A percentile compares a stretch with the other conserved stretches of the same genome.
Evolutionary conservation across 805 yeast genomes (phyloP).

Genomic region (Yamadazyma sp.): DNA sequence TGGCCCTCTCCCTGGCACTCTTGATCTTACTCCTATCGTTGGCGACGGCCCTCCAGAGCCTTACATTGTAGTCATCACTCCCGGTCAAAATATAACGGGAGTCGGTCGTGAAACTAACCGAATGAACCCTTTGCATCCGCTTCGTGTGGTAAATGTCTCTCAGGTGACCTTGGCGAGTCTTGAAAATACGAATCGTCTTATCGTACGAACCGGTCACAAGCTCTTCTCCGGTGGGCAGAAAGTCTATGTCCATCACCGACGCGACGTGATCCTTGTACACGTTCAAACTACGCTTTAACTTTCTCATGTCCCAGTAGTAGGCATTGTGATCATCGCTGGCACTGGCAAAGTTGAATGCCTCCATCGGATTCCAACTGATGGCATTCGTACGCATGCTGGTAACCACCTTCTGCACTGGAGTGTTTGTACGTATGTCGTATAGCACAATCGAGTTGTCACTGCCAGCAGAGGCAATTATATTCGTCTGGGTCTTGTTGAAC

Average conservation of each 20-base stretch:
- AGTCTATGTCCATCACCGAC: slow-evolving; percentile 92
- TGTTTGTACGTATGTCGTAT: slow-evolving; percentile 85
- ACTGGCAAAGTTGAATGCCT: slow-evolving; percentile 88
- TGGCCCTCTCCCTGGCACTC: slow-evolving; percentile 74
- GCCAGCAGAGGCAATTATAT: slow-evolving; percentile 78
- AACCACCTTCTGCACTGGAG: slow-evolving; percentile 89
- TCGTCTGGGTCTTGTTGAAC: slow-evolving; percentile 88
- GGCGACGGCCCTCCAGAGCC: slow-evolving; percentile 90
- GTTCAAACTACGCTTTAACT: slow-evolving; percentile 74
- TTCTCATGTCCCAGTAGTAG: slow-evolving; percentile 95
- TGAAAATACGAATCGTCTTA: slow-evolving; percentile 82
- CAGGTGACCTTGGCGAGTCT: slow-evolving; percentile 80
- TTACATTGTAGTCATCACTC: slow-evolving; percentile 92
- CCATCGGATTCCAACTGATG: slow-evolving; percentile 96
- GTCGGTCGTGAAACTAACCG: slow-evolving; percentile 84
- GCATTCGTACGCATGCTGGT: slow-evolving; percentile 82
- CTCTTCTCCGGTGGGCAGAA: slow-evolving; percentile 96
- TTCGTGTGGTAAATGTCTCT: slow-evolving; percentile 95
- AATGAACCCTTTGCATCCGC: slow-evolving; percentile 94
- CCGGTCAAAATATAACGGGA: slow-evolving; percentile 84
- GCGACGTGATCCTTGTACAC: slow-evolving; percentile 94
- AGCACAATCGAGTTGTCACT: slow-evolving; percentile 88
- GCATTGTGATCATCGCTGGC: slow-evolving; percentile 95
- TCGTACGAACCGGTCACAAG: slow-evolving; percentile 94
- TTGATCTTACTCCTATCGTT: slow-evolving; percentile 81